Evolutionary conservation across 129 eudicot species (phyloP), one percentile per base, ranked within the genome.

Genomic region (Flaveria brownii): DNA sequence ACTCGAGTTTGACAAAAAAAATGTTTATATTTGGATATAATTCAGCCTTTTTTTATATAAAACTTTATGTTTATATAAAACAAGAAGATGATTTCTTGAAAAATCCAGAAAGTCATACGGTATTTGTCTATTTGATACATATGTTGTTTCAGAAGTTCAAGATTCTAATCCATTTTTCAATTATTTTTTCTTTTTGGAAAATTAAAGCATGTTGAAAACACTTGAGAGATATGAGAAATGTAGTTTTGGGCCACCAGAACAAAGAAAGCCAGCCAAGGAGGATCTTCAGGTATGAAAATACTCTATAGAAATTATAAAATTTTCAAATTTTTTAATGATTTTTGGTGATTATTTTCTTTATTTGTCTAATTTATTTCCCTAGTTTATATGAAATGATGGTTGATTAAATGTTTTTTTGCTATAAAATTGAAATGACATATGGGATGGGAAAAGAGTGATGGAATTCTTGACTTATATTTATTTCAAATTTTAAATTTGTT

Each of bases 151-250:
- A 56, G 20, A 50, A 33, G 39, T 76, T 76, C 10, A 51, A 52
- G 13, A 22, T 76, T 66, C 41, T 66, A 0, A 67, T 62, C 12
- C 49, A 14, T 22, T 50, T 50, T 4, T 12, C 33, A 5, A 30
- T 30, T 30, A 8, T 22, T 68, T 57, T 6, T 78, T 1, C 9
- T 8, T 28, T 49, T 47, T 45, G 51, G 18, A 62, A 69, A 69
- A 50, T 64, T 11, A 59, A 77, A 86, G 90, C 80, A 84, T 86
- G 84, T 26, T 75, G 82, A 81, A 84, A 72, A 86, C 90, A 30
- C 91, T 87, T 9, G 91, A 87, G 81, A 78, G 82, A 70, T 87
- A 87, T 82, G 88, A 87, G 78, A 87, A 84, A 76, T 77, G 86
- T 70, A 87, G 86, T 77, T 81, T 70, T 67, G 91, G 86, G 66